These are phyloP conservation scores for Gossypium lobatum DNA, from an alignment of 441 rosid genomes.

Conservation along the genomic window DNA sequence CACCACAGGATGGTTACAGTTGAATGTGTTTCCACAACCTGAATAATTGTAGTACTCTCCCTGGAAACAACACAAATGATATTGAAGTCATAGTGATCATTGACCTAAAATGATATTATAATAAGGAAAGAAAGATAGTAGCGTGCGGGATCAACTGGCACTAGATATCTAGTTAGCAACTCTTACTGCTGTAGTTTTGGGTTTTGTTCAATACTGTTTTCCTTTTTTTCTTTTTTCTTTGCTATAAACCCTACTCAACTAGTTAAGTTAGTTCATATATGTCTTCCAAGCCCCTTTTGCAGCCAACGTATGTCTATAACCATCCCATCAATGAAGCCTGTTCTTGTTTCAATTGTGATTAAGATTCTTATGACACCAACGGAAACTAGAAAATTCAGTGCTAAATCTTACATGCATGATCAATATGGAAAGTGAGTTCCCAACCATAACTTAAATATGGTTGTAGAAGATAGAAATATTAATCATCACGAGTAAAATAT, in stretches of 20 bases:
- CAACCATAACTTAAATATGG: neutral
- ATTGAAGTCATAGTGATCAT: constrained; percentile 5
- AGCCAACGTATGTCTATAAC: neutral
- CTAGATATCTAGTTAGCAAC: neutral
- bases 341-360: neutral
- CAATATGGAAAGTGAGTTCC: neutral
- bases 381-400: neutral
- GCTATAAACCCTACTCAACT: neutral
- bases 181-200: neutral
- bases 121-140: neutral
- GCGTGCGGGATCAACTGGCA: neutral
- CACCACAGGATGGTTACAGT: constrained; percentile 96
- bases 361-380: neutral
- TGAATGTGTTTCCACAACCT: constrained; percentile 96
- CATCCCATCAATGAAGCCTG: neutral
- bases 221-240: neutral
- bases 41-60: constrained; percentile 98
- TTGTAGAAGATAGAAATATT: neutral
- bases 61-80: constrained; percentile 36
- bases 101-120: neutral
- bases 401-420: neutral
- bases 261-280: neutral
- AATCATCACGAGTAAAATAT: neutral
- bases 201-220: neutral
- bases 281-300: constrained; percentile 1